Conservation (phyloP, 2,329 filamentous ascomycete species). For the Malbranchea cinnamomea region DNA sequence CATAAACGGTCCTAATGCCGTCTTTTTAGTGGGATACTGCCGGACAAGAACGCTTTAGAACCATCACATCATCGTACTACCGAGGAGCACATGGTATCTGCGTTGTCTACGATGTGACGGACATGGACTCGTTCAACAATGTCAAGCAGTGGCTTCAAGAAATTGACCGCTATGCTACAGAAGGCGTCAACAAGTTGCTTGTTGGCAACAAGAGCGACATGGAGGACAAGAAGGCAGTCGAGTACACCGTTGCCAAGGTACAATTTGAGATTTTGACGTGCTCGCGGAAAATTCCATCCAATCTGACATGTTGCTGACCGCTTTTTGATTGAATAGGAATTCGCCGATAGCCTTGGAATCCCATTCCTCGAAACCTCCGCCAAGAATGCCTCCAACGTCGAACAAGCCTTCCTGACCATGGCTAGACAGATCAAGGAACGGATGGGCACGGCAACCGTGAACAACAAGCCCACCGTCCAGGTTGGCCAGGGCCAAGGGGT, state of each 20-base stretch:
- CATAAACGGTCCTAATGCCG: not conserved
- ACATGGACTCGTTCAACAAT: constrained; percentile 99
- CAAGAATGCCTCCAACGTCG: constrained; percentile 98
- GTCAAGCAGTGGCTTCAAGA: constrained; percentile 99
- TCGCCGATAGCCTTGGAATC: constrained; percentile 95
- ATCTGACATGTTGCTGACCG: constrained; percentile 7
- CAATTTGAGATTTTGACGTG: constrained; percentile 13
- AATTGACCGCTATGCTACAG: constrained; percentile 97
- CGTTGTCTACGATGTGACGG: constrained; percentile 99
- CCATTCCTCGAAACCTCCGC: constrained; percentile 99
- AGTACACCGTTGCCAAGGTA: constrained; percentile 99
- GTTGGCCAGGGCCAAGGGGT: constrained; percentile 92
- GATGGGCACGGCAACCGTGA: constrained; percentile 94
- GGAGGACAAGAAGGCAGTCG: constrained; percentile 99
- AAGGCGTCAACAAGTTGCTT: constrained; percentile 98
- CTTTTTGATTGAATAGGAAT: constrained; percentile 56
- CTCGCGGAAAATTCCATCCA: constrained; percentile 4
- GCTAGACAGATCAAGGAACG: constrained; percentile 99
- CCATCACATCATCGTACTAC: constrained; percentile 99
- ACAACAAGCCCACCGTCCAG: constrained; percentile 96
- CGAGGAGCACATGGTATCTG: constrained; percentile 97
- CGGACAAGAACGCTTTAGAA: constrained; percentile 98
- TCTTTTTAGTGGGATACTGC: constrained; percentile 82
- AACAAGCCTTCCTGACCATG: constrained; percentile 99
- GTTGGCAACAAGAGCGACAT: constrained; percentile 99